Conservation (phyloP, 208 protist species). For the Leishmania guyanensis region DNA sequence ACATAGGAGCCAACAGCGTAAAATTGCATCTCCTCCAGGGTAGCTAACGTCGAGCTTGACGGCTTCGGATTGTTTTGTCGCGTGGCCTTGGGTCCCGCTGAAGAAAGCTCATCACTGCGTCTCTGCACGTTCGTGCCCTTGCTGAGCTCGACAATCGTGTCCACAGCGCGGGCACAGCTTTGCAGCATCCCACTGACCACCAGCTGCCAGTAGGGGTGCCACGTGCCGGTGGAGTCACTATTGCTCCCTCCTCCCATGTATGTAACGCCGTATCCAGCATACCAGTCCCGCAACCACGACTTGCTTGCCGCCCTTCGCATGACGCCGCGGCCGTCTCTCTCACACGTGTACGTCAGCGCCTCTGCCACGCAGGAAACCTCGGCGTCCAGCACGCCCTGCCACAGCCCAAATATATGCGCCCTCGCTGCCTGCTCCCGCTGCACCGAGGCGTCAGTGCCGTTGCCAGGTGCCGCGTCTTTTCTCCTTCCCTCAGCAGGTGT, state of each 20-base stretch:
- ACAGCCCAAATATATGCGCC: conserved; percentile 14
- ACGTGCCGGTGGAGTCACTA: background rate
- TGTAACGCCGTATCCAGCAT: background rate
- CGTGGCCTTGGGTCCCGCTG: background rate
- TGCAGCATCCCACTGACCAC: conserved; percentile 17
- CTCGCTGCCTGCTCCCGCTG: background rate
- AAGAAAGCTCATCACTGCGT: background rate
- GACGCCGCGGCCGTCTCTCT: background rate
- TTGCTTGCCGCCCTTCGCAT: background rate
- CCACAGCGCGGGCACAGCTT: conserved; percentile 19
- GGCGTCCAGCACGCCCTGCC: conserved; percentile 21
- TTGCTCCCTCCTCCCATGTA: background rate
- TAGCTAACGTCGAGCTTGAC: background rate
- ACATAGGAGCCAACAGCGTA: conserved; percentile 58
- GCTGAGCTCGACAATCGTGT: conserved; percentile 12
- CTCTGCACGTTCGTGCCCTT: background rate
- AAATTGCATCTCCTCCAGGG: conserved; percentile 31
- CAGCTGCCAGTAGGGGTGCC: conserved; percentile 25
- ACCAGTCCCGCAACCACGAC: conserved; percentile 1
- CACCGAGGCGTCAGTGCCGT: background rate
- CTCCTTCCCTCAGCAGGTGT: background rate
- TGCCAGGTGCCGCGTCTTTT: background rate
- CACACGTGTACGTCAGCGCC: too few relatives aligned
- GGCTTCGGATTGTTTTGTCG: background rate
- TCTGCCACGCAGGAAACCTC: background rate